Percentiles rank a stretch among this genome's conserved stretches.
These are phyloP conservation scores for Cynara cardunculus DNA, from an alignment of 129 eudicot genomes.

Conservation along the genomic window DNA sequence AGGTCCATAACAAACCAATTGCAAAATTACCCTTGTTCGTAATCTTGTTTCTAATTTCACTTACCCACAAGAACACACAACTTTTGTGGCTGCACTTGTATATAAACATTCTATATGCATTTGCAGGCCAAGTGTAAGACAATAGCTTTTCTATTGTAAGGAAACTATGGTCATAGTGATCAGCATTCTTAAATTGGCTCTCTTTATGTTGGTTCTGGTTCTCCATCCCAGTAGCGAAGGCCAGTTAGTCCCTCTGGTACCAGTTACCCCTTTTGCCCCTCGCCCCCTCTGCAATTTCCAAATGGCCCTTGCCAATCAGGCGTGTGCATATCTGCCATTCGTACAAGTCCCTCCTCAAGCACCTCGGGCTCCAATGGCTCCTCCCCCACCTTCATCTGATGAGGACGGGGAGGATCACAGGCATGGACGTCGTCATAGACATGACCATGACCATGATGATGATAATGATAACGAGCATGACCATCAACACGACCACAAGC, in stretches of 20 bases:
- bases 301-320: conserved; percentile 66
- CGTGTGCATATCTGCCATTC: conserved; percentile 55
- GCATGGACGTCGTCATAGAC: background rate
- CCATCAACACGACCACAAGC: conserved; percentile 11
- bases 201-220: conserved; percentile 36
- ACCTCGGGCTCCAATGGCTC: conserved; percentile 36
- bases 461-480: background rate
- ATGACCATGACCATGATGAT: background rate
- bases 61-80: conserved; percentile 48
- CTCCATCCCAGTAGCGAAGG: conserved; percentile 29
- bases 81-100: conserved; percentile 45
- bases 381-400: conserved; percentile 35
- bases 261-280: conserved; percentile 28
- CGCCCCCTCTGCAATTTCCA: conserved; percentile 71
- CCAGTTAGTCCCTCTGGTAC: conserved; percentile 31
- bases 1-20: conserved; percentile 21
- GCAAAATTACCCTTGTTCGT: conserved; percentile 27
- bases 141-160: background rate
- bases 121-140: conserved; percentile 19
- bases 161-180: conserved; percentile 41
- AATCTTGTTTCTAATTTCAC: conserved; percentile 18
- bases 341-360: conserved; percentile 39
- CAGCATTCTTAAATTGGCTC: conserved; percentile 16
- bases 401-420: conserved; percentile 9
- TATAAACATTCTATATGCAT: conserved; percentile 21